Evolutionary conservation across 371 early-diverging fungal genomes (phyloP).

Genomic region (Blastocladiella emersonii): DNA sequence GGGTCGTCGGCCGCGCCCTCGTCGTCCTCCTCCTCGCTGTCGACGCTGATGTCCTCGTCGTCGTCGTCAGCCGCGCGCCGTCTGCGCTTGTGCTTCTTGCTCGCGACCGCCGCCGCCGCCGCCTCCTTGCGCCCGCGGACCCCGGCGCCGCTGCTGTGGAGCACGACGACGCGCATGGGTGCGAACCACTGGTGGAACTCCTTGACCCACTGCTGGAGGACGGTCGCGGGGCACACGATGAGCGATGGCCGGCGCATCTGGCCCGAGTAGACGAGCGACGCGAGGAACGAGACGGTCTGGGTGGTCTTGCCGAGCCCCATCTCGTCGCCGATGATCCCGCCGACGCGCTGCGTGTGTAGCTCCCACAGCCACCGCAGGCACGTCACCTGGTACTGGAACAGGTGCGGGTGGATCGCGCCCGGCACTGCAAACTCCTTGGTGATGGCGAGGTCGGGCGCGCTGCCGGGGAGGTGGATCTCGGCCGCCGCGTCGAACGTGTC

Average conservation of each 20-base stretch:
- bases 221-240: slow-evolving; percentile 90
- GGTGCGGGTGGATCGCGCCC: slow-evolving; percentile 61
- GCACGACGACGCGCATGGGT: slow-evolving; percentile 70
- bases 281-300: slow-evolving; percentile 74
- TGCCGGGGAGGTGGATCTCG: slow-evolving; percentile 45
- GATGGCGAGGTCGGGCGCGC: slow-evolving; percentile 39
- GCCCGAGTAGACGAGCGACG: slow-evolving; percentile 47
- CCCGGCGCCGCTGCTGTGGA: slow-evolving; percentile 73
- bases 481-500: slow-evolving; percentile 16
- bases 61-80: too few relatives aligned
- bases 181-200: slow-evolving; percentile 95
- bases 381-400: slow-evolving; percentile 88
- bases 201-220: slow-evolving; percentile 91
- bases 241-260: slow-evolving; percentile 42
- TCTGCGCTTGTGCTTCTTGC: too few relatives aligned
- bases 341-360: slow-evolving; percentile 68
- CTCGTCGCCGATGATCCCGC: slow-evolving; percentile 56
- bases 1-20: slow-evolving; percentile 13
- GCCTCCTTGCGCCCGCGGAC: slow-evolving; percentile 19
- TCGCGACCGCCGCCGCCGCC: too few relatives aligned
- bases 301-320: slow-evolving; percentile 95
- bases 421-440: slow-evolving; percentile 54
- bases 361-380: slow-evolving; percentile 89
- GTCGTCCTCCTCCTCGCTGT: slow-evolving; percentile 13
- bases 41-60: slow-evolving; percentile 7